Evolutionary conservation across 768 basidiomycete species (phyloP), one percentile per base, ranked within the genome.

Genomic region (Lentinula boryana): DNA sequence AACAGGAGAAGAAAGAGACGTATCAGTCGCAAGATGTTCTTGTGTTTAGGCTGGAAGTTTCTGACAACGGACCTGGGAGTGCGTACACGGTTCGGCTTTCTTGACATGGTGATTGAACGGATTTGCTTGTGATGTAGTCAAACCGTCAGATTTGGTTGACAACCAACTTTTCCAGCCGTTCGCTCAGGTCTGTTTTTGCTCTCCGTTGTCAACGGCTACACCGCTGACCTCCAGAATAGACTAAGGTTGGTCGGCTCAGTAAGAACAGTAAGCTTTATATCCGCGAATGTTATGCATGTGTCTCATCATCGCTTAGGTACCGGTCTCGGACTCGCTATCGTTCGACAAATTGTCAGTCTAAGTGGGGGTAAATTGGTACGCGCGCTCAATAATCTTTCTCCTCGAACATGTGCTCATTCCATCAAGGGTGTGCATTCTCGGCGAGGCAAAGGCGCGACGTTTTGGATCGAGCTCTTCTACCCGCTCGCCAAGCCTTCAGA

Each of bases 261-360:
- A 56, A 38, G 33, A 55, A 56, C 23, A 54, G 38, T 36, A n/a
- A 15, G 41, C 23, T 21, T 21, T 57, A 2, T 44, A 1, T 36
- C 8, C 35, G 7, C 15, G 40, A 3, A 36, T 43, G 69, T 72
- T 40, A 27, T 27, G 27, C 27, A 27, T 27, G 3, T 27, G 27
- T 27, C 2, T 72, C 75, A 63, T 49, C 40, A 5, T 18, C 18
- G 0, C 33, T 3, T 21, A 65, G 77, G 77, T 12, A 78, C 77
- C 7, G 79, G 79, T 4, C 65, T 80, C 12, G 79, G 79, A 35
- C 64, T 80, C 10, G 79, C 79, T 6, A 69, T 80, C 38, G 74
- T 78, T 9, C 69, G 75, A 36, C 76, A 78, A 58, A 80, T 80
- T 62, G 71, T 80, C 55, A 71, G 72, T 57, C 67, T 78, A 1